Evolutionary conservation across 2,329 filamentous ascomycete species (phyloP).

Genomic region (Fusarium paranaense): DNA sequence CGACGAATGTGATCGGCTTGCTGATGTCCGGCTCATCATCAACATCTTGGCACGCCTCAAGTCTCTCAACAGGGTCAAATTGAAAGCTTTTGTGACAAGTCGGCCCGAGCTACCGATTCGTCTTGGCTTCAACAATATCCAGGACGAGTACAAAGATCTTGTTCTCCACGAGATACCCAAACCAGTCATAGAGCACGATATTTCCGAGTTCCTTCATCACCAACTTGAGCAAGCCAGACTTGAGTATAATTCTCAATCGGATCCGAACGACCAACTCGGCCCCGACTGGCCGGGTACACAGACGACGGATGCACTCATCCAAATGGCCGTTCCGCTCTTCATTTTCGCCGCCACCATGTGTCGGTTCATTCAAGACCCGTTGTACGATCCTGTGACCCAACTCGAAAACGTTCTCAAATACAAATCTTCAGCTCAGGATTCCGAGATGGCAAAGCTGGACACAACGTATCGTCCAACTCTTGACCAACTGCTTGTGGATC

Average conservation of each 20-base stretch:
- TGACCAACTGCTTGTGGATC: constrained; percentile 3
- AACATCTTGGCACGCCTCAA: neutral
- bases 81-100: constrained; percentile 55
- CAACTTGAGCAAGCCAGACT: constrained; percentile 46
- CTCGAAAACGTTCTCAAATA: constrained; percentile 40
- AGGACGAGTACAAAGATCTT: constrained; percentile 36
- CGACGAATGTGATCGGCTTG: constrained; percentile 37
- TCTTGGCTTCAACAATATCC: constrained; percentile 48
- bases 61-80: constrained; percentile 19
- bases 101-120: constrained; percentile 54
- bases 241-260: constrained; percentile 32
- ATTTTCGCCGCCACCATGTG: constrained; percentile 51
- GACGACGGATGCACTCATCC: constrained; percentile 21
- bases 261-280: neutral
- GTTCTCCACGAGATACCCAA: constrained; percentile 51
- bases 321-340: constrained; percentile 49
- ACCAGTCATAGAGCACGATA: constrained; percentile 50
- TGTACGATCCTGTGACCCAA: constrained; percentile 36
- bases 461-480: constrained; percentile 35
- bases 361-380: constrained; percentile 42
- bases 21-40: neutral
- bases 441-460: constrained; percentile 24
- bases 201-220: constrained; percentile 48
- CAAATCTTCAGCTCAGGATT: constrained; percentile 1
- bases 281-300: constrained; percentile 17